These are phyloP conservation scores for Salix dunnii DNA, from an alignment of 345 rosid genomes.

Conservation along the genomic window DNA sequence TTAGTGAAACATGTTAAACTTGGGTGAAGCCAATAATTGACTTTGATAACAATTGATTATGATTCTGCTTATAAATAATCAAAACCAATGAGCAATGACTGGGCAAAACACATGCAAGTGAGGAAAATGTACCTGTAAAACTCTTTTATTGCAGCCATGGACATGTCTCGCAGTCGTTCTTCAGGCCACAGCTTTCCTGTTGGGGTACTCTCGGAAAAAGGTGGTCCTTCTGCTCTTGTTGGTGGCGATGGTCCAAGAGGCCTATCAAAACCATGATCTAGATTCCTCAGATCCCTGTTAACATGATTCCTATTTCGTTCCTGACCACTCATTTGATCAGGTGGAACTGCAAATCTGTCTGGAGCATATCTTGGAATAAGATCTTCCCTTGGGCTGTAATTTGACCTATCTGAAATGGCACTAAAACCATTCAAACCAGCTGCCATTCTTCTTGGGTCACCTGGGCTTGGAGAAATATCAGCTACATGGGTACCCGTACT, in stretches of 20 bases:
- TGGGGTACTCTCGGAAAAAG: constrained; percentile 38
- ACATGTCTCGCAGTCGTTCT: constrained; percentile 54
- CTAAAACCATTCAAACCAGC: constrained; percentile 58
- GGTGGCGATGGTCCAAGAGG: constrained; percentile 45
- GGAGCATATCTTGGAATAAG: constrained; percentile 38
- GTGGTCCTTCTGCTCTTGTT: constrained; percentile 38
- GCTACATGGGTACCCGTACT: constrained; percentile 32
- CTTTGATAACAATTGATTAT: background rate
- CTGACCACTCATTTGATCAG: constrained; percentile 47
- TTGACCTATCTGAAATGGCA: constrained; percentile 37
- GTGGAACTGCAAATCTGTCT: constrained; percentile 49
- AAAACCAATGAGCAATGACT: background rate
- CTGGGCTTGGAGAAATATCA: constrained; percentile 45
- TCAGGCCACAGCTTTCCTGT: constrained; percentile 54
- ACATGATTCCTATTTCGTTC: constrained; percentile 45
- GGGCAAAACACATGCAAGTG: background rate
- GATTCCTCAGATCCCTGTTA: constrained; percentile 45
- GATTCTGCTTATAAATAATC: background rate
- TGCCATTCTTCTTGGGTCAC: constrained; percentile 57
- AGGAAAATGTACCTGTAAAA: constrained; percentile 65
- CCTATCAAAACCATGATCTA: constrained; percentile 50
- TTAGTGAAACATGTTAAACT: background rate
- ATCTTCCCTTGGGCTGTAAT: constrained; percentile 48
- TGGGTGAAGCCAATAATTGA: background rate
- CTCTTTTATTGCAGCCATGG: constrained; percentile 78